Conservation (phyloP, 2,329 filamentous ascomycete species). For the Cladophialophora immunda region DNA sequence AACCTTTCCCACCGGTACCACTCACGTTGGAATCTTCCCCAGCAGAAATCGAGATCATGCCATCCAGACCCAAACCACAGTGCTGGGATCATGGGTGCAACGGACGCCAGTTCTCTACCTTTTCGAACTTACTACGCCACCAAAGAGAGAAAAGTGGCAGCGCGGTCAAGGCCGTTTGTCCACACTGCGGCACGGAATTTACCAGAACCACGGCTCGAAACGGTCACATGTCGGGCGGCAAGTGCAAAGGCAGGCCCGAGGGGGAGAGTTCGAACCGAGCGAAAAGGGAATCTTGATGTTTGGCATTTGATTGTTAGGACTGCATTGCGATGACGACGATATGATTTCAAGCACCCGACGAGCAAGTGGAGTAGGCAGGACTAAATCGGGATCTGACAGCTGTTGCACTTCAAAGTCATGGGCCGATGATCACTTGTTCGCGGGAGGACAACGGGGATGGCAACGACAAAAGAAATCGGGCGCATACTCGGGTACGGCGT, state of each 20-base stretch:
- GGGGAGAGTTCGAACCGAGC: conserved; percentile 26
- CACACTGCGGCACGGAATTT: conserved; percentile 91
- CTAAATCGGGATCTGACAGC: not conserved
- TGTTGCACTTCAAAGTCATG: not conserved
- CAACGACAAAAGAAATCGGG: not conserved
- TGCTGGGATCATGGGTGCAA: conserved; percentile 99
- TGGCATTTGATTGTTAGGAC: not conserved
- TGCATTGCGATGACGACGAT: conserved; percentile 23
- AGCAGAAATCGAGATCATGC: conserved; percentile 37
- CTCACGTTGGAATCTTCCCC: conserved; percentile 37
- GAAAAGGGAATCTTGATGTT: conserved; percentile 19
- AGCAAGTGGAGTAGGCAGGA: conserved; percentile 8
- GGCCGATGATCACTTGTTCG: conserved; percentile 3
- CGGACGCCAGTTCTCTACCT: conserved; percentile 92
- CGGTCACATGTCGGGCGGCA: conserved; percentile 85
- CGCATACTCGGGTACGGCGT: conserved; percentile 7
- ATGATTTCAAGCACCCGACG: conserved; percentile 22
- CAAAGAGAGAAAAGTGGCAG: conserved; percentile 95
- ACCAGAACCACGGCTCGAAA: conserved; percentile 89
- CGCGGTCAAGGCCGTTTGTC: conserved; percentile 86
- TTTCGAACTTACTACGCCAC: conserved; percentile 91
- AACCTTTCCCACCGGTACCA: conserved; percentile 32
- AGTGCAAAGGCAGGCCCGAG: conserved; percentile 74
- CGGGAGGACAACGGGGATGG: not conserved
- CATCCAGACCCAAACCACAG: conserved; percentile 82